A percentile compares a stretch with the other conserved stretches of the same genome.
Evolutionary conservation across 2,329 filamentous ascomycete species (phyloP).

Genomic region (Aspergillus vadensis): DNA sequence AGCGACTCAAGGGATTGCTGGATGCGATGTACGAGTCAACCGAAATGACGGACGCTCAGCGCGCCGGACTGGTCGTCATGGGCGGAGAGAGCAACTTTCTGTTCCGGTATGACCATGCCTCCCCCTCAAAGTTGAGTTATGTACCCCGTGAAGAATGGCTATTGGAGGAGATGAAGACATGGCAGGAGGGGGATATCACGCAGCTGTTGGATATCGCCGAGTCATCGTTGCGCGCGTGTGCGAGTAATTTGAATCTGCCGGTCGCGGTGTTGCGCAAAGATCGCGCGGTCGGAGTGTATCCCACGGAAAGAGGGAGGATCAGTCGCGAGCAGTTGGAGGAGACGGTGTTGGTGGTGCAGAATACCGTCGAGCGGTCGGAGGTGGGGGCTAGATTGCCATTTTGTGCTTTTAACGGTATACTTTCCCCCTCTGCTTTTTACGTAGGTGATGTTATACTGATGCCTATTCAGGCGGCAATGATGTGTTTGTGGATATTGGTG

Average conservation of each 20-base stretch:
- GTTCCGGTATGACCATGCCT: conserved; percentile 71
- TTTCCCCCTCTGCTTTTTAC: background rate
- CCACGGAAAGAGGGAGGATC: conserved; percentile 66
- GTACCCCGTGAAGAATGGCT: conserved; percentile 62
- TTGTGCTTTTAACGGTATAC: conserved; percentile 85
- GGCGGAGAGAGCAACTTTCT: conserved; percentile 96
- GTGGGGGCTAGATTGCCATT: conserved; percentile 76
- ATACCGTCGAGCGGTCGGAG: conserved; percentile 79
- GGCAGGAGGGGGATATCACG: conserved; percentile 67
- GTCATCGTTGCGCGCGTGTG: conserved; percentile 76
- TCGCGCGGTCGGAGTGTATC: conserved; percentile 77
- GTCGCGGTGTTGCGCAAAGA: conserved; percentile 85
- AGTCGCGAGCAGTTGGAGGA: conserved; percentile 90
- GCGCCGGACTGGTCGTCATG: conserved; percentile 83
- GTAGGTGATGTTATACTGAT: background rate
- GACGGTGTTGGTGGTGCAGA: conserved; percentile 91
- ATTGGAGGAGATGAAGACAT: conserved; percentile 57
- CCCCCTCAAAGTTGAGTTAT: conserved; percentile 67
- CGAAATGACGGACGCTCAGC: conserved; percentile 64
- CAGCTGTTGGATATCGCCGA: conserved; percentile 88
- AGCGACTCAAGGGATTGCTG: conserved; percentile 80
- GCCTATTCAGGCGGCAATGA: conserved; percentile 71
- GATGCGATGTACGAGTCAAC: conserved; percentile 70
- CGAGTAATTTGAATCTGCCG: conserved; percentile 75
- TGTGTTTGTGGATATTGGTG: conserved; percentile 97